phyloP scores from a whole-genome alignment of 2,329 filamentous ascomycete species.

The Lanzia echinophila region DNA sequence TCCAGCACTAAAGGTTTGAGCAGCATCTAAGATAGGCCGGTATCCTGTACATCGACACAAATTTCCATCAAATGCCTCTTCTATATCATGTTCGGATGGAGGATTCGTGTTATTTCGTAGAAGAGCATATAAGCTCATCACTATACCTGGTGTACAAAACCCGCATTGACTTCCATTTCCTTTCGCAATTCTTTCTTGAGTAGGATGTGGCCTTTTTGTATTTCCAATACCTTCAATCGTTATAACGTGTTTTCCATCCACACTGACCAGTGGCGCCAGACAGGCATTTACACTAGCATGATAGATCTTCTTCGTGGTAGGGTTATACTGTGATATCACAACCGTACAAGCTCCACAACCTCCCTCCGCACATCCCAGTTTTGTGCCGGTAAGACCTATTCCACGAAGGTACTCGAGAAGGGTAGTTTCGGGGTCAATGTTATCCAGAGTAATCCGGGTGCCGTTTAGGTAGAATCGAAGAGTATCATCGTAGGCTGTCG shows the following conservation, averaged over 20 bases:
- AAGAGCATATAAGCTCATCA: constrained; percentile 94
- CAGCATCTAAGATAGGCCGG: constrained; percentile 85
- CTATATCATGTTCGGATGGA: constrained; percentile 75
- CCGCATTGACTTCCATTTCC: constrained; percentile 86
- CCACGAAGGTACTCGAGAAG: constrained; percentile 89
- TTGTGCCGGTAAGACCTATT: constrained; percentile 90
- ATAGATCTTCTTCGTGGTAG: constrained; percentile 77
- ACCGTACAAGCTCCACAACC: constrained; percentile 96
- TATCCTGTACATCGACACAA: constrained; percentile 93
- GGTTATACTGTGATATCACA: constrained; percentile 88
- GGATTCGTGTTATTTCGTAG: constrained; percentile 77
- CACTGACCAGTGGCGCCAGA: constrained; percentile 81
- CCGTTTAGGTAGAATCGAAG: constrained; percentile 93
- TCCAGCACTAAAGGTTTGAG: constrained; percentile 69
- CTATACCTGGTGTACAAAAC: constrained; percentile 96
- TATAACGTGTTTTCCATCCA: constrained; percentile 97
- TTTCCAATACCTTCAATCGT: constrained; percentile 95
- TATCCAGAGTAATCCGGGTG: constrained; percentile 77
- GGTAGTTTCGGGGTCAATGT: constrained; percentile 85
- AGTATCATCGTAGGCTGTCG: constrained; percentile 75
- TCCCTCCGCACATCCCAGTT: constrained; percentile 92
- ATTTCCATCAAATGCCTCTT: constrained; percentile 97
- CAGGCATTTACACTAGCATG: constrained; percentile 97
- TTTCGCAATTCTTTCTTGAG: constrained; percentile 85
- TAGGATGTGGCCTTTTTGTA: constrained; percentile 77